Base-by-base conservation (phyloP, 768 basidiomycete genomes). In the Calvatia gigantea region DNA sequence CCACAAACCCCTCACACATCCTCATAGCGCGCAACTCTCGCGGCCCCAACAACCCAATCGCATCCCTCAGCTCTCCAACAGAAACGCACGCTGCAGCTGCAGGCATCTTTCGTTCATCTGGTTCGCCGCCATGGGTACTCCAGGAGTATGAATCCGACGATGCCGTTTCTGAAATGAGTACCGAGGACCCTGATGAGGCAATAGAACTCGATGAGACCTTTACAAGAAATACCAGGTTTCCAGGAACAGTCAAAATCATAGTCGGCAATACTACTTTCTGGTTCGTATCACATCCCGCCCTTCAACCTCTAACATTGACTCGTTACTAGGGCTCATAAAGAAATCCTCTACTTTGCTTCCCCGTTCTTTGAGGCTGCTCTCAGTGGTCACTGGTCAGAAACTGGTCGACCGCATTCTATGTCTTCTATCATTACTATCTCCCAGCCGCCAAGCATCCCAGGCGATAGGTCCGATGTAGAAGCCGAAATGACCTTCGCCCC, bases 281-380 rank as follows among this genome's bases (percentile, higher is more conserved):
- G 93, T 93, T 66, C 63, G 88, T 73, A 21, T 15, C 41, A 17
- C 14, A 6, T 4, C 37, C 52, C 27, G 9, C 33, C 49, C 43
- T 25, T 38, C 31, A 17, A 28, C 28, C 57, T 49, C 46, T 54
- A 43, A 44, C 28, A 35, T n/a, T 49, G 2, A 45, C 33, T 15
- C 46, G 42, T 58, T 44, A 28, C 47, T 65, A 93, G 91, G 91
- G 87, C 89, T 0, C 94, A 96, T 72, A 94, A 91, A 68, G 93
- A 95, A 66, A 83, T 96, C 27, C 74, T 96, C 5, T 89, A 86
- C 70, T 96, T 94, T 66, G 89, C 93, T 3, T 94, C 92, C n/a
- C 91, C 94, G 0, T 96, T 96, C 77, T 96, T 96, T 68, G 87
- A 94, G 69, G 91, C 91, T 15, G 87, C 92, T 7, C 74, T 96